Base-by-base conservation (phyloP, 768 basidiomycete genomes). In the Lactarius tabidus region DNA sequence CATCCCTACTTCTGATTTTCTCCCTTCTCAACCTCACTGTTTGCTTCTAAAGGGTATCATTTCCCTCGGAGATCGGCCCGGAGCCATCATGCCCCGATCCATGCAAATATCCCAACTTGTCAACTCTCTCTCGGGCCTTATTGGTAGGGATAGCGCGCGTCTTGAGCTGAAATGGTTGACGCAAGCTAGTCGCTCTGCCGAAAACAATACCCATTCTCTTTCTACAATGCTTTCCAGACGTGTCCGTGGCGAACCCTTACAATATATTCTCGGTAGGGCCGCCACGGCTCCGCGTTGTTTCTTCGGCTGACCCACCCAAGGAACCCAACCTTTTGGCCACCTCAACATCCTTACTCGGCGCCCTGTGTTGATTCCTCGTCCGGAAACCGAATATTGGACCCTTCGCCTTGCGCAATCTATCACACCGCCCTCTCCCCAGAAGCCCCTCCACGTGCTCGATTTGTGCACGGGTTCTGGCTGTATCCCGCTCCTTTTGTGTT, bases 381-480 rank as follows among this genome's bases (percentile, higher is more conserved):
- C 95, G 52, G 96, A 99, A 76, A 99, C 96, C 0, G 93, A 97
- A 72, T 76, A 93, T 68, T 92, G 90, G 90, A 79, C 87, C 8
- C 74, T 85, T 10, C 81, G 80, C 58, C 82, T 94, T 62, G 81
- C 87, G 31, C 77, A 81, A 15, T 71, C 73, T n/a, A 70, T 84
- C 57, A 66, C 84, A 58, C 66, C 74, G 3, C 80, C 80, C 9
- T 72, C 75, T 18, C 69, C 75, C 43, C 68, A 74, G 61, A 73
- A 69, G 56, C 41, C 65, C 17, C 36, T 41, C 14, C 77, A 77
- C 35, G 75, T 95, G 31, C 79, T 98, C 36, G 96, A 99, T 77
- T 84, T 98, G 53, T 94, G 95, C 74, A 96, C 95, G 6, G 96
- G 96, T 54, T 85, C 93, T 0, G 96, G 91, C 17, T 95, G 94